Base-by-base conservation (phyloP, 768 basidiomycete species). In the Crucibulum laeve region DNA sequence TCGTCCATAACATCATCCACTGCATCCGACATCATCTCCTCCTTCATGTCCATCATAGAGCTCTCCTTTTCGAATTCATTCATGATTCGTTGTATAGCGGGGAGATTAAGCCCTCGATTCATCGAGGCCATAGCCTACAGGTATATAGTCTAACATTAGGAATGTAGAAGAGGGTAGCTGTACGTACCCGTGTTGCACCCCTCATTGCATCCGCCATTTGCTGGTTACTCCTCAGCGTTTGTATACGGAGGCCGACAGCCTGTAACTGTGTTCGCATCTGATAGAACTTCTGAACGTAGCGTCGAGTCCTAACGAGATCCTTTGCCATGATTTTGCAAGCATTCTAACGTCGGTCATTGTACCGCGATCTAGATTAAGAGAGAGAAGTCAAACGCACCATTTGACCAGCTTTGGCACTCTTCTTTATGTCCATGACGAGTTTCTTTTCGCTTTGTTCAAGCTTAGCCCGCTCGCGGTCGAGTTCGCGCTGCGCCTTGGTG, bases 191-290 rank as follows among this genome's bases (percentile, higher is more conserved):
- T 24, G 93, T 95, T 23, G 96, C 96, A 32, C 96, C 96, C 53
- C 92, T 85, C 95, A 99, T 99, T 2, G 96, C 96, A 43, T 94
- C 91, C 1, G 94, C 95, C 96, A 99, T 99, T 68, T 95, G 91
- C 62, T 98, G 92, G 60, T 98, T 98, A 60, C 91, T 94, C 58
- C 96, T 73, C 46, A 99, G 72, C 5, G 93, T 92, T 64, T 99
- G 96, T 74, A 99, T 95, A 49, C 96, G 77, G 44, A 99, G 72
- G 8, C 87, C 83, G 32, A 99, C 91, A 4, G 95, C 96, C 64
- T 99, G 96, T 1, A 99, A 77, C 60, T 98, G 96, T 2, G 96
- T 98, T 45, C 91, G 81, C 95, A 99, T 98, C 60, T 94, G 91
- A 60, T 96, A 90, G 73, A 99, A 99, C 63, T 97, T 98, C 68